Conservation (phyloP, 129 eudicot genomes). For the Glebionis coronaria region DNA sequence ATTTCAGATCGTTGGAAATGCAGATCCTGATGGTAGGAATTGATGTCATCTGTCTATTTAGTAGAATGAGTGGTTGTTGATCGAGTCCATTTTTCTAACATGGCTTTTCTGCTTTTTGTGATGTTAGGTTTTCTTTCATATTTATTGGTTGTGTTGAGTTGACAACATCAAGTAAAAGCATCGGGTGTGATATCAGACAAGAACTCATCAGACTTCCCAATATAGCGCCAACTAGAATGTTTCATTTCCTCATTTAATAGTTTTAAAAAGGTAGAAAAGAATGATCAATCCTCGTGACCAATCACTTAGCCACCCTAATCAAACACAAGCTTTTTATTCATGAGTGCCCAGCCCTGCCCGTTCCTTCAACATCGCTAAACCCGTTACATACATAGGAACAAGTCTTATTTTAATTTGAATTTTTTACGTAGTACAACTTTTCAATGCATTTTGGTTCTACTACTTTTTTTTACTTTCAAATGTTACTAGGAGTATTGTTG, state of each 20-base stretch:
- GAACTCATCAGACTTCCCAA: constrained; percentile 30
- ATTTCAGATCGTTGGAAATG: too few relatives aligned
- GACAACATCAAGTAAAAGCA: constrained; percentile 58
- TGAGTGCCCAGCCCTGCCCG: constrained; percentile 15
- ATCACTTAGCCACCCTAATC: constrained; percentile 68
- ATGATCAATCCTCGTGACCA: constrained; percentile 44
- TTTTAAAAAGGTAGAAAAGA: constrained; percentile 37
- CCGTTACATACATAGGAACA: constrained; percentile 49
- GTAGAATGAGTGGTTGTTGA: too few relatives aligned
- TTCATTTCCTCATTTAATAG: constrained; percentile 47
- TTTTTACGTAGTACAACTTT: too few relatives aligned
- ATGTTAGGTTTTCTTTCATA: too few relatives aligned
- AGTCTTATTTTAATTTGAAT: too few relatives aligned
- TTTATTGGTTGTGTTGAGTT: constrained; percentile 30
- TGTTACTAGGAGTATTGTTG: too few relatives aligned
- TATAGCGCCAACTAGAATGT: constrained; percentile 70
- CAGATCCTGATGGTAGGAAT: too few relatives aligned
- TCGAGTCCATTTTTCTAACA: too few relatives aligned
- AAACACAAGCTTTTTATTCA: constrained; percentile 42
- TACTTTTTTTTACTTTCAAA: neutral
- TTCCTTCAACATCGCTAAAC: constrained; percentile 38
- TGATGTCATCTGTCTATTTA: too few relatives aligned
- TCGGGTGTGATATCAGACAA: constrained; percentile 32
- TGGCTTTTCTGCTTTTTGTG: too few relatives aligned
- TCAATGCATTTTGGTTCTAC: too few relatives aligned